These are phyloP conservation scores for Pedinophyceae sp. DNA, from an alignment of 139 green algal genomes.

Conservation along the genomic window DNA sequence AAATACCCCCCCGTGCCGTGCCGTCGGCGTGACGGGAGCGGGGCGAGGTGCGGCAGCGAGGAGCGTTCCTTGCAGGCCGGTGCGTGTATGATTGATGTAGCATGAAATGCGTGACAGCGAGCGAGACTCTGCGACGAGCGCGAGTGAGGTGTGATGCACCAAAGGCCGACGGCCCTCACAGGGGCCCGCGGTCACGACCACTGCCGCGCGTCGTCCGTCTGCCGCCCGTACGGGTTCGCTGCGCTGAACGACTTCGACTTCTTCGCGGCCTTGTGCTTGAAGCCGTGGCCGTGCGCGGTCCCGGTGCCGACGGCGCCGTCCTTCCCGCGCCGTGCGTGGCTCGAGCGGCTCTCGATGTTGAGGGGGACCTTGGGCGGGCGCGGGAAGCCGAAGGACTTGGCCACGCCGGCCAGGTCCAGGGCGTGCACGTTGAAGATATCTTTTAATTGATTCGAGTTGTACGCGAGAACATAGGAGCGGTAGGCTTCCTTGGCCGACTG, in stretches of 20 bases:
- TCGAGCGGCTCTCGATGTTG: slow-evolving; percentile 1
- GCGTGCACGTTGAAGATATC: slow-evolving; percentile 95
- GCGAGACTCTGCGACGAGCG: too few relatives aligned
- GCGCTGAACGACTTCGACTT: slow-evolving; percentile 46
- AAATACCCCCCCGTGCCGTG: too few relatives aligned
- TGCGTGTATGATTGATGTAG: too few relatives aligned
- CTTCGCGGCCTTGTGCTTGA: neutral
- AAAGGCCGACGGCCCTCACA: too few relatives aligned
- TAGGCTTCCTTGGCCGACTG: slow-evolving; percentile 59
- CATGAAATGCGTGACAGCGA: too few relatives aligned
- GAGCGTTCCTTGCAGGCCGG: too few relatives aligned
- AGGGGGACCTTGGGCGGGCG: slow-evolving; percentile 4
- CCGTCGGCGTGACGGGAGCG: too few relatives aligned
- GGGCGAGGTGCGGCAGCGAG: too few relatives aligned
- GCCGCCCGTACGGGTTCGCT: slow-evolving; percentile 67
- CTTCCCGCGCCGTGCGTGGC: slow-evolving; percentile 2
- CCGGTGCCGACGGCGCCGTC: too few relatives aligned
- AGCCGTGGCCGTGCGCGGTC: neutral
- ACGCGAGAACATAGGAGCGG: slow-evolving; percentile 80
- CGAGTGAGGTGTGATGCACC: too few relatives aligned
- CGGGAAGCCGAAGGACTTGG: slow-evolving; percentile 84
- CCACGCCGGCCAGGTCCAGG: slow-evolving; percentile 72
- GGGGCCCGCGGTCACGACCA: too few relatives aligned
- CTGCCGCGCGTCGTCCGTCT: slow-evolving; percentile 52
- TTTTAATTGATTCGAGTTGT: slow-evolving; percentile 92